Base-by-base conservation (phyloP, 441 rosid genomes). In the Omphalea diandra region DNA sequence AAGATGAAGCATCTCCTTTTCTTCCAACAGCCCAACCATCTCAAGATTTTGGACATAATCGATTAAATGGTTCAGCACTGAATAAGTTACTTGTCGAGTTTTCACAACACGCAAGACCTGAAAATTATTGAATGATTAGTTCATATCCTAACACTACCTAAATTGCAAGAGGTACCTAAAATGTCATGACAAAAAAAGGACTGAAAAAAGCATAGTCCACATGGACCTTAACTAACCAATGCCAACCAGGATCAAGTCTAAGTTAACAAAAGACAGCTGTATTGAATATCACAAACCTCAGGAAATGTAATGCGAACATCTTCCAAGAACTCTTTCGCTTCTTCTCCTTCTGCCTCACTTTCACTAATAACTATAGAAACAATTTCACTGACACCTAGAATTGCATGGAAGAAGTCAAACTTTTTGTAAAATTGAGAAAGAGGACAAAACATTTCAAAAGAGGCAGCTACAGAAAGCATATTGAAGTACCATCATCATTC, bases 61-160 rank as follows among this genome's bases (percentile, higher is more conserved):
- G 75, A 79, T 83, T 75, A 90, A 80, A 78, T 86, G 96, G 79
- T 87, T 89, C 77, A 95, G 76, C 80, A 92, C 94, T 2, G 91
- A 86, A 82, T 86, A 84, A 20, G 98, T 86, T 68, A 84, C 96
- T 86, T 95, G 99, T 77, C 96, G 89, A 53, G 98, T 95, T 84
- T 87, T 95, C 71, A 95, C 87, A 58, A 89, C 93, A 58, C 85
- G 88, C 77, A 90, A 82, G 76, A 90, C 96, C 98, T 92, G 83
- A 74, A 74, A 61, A 32, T 56, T 47, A 49, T 40, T 66, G 32
- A 67, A 60, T 35, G 58, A 50, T 66, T 49, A 18, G 49, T 49
- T 57, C 59, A 49, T 22, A n/a, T 26, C 26, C 35, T 17, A 61
- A 24, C 41, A 44, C 14, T 31, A 35, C 11, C 62, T 50, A 31